phyloP scores from a whole-genome alignment of 2,329 filamentous ascomycete species.

The Talaromyces amestolkiae region DNA sequence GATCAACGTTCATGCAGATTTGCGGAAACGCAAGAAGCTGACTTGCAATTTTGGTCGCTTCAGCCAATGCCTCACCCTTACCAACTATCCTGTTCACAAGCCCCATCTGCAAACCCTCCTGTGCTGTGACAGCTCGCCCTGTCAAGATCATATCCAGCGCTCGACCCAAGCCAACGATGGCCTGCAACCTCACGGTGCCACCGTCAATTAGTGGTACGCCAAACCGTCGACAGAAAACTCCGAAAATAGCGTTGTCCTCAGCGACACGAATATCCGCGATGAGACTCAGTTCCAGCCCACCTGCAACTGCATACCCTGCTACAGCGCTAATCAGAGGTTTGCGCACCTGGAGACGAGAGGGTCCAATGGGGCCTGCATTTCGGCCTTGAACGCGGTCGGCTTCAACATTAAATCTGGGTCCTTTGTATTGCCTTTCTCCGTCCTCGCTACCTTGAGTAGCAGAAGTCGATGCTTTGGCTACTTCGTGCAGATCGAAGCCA shows the following conservation, averaged over 20 bases:
- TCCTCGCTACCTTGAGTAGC: not conserved
- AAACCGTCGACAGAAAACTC: constrained; percentile 56
- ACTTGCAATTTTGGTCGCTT: constrained; percentile 49
- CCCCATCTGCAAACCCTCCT: constrained; percentile 53
- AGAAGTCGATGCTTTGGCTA: constrained; percentile 28
- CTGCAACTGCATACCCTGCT: constrained; percentile 54
- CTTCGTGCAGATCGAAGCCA: constrained; percentile 52
- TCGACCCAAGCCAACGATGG: constrained; percentile 52
- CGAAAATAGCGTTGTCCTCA: constrained; percentile 55
- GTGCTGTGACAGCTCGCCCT: constrained; percentile 48
- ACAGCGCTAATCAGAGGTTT: constrained; percentile 56
- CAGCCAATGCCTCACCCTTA: constrained; percentile 50
- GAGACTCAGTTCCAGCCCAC: constrained; percentile 53
- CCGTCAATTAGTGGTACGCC: constrained; percentile 54
- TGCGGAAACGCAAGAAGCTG: constrained; percentile 53
- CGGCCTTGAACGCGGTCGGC: constrained; percentile 31
- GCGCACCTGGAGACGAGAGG: constrained; percentile 49
- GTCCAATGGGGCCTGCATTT: constrained; percentile 53
- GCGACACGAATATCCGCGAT: constrained; percentile 55
- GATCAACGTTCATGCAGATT: constrained; percentile 52
- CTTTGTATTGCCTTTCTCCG: constrained; percentile 7
- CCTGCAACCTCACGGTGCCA: constrained; percentile 54
- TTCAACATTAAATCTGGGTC: constrained; percentile 18
- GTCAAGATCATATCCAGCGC: constrained; percentile 60
- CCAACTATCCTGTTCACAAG: constrained; percentile 54